Evolutionary conservation across 2,329 filamentous ascomycete genomes (phyloP).

Genomic region (Colletotrichum sp.): DNA sequence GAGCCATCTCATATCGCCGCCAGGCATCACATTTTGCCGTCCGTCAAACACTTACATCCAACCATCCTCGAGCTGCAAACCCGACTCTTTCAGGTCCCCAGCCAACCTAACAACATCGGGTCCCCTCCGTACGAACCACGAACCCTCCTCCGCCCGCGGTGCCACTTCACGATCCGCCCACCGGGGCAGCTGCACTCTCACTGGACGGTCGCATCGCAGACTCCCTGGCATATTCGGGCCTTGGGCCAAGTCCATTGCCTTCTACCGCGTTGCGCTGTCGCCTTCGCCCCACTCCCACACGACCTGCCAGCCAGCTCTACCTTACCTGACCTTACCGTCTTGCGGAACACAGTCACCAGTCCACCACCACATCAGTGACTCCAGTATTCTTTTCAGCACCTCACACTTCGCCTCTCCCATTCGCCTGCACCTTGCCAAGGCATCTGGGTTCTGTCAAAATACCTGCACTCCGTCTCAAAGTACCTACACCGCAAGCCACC

Average conservation of each 20-base stretch:
- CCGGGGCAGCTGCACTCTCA: background rate
- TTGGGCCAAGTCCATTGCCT: conserved; percentile 1
- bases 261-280: background rate
- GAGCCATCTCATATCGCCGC: background rate
- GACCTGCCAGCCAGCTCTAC: background rate
- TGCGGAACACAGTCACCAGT: background rate
- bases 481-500: background rate
- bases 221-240: conserved; percentile 13
- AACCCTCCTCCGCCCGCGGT: conserved; percentile 4
- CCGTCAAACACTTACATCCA: background rate
- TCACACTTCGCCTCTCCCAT: background rate
- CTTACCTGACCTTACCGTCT: background rate
- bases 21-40: background rate
- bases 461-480: background rate
- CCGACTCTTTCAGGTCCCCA: background rate
- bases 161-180: conserved; percentile 16
- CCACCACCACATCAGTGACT: background rate
- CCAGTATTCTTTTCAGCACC: background rate
- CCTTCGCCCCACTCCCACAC: background rate
- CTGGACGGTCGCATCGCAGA: conserved; percentile 7
- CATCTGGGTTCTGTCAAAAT: background rate
- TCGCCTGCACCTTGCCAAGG: background rate
- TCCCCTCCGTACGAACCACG: conserved; percentile 1
- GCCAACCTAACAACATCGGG: background rate
- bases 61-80: background rate